Conservation (phyloP, 306 rosid genomes). For the Corylus heterophylla region DNA sequence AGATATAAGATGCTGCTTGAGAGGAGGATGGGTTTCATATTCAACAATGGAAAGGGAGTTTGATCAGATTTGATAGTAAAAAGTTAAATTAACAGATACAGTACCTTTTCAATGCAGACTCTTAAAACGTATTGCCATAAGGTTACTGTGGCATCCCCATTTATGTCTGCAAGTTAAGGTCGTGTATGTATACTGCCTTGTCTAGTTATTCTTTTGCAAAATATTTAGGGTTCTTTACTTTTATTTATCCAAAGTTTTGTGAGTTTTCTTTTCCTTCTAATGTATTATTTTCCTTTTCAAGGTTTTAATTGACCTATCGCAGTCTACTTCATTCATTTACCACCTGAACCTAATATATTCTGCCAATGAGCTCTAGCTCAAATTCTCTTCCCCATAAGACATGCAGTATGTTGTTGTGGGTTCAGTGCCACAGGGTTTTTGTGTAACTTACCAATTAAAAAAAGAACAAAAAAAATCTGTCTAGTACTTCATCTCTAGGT, state of each 20-base stretch:
- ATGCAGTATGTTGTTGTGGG: not conserved
- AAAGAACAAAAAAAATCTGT: not conserved
- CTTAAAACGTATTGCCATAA: not conserved
- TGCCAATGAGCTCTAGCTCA: constrained; percentile 12
- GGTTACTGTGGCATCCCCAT: not conserved
- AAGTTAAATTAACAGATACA: not conserved
- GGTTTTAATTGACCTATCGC: not conserved
- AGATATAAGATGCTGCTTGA: not conserved
- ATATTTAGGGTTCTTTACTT: not conserved
- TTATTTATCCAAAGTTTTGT: not conserved
- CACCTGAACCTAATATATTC: not conserved
- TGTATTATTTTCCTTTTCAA: not conserved
- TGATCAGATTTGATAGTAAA: not conserved
- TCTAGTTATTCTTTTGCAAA: not conserved
- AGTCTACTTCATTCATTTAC: not conserved
- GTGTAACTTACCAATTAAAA: not conserved
- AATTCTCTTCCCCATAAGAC: not conserved
- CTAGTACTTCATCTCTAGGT: constrained; percentile 15
- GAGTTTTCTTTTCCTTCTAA: not conserved
- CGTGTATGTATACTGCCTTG: not conserved
- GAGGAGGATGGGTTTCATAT: not conserved
- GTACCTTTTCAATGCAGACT: not conserved
- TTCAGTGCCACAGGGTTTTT: not conserved
- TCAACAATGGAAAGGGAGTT: not conserved
- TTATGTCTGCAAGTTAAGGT: not conserved